phyloP scores from a whole-genome alignment of 345 rosid genomes.

The Eucalyptus curtisii region DNA sequence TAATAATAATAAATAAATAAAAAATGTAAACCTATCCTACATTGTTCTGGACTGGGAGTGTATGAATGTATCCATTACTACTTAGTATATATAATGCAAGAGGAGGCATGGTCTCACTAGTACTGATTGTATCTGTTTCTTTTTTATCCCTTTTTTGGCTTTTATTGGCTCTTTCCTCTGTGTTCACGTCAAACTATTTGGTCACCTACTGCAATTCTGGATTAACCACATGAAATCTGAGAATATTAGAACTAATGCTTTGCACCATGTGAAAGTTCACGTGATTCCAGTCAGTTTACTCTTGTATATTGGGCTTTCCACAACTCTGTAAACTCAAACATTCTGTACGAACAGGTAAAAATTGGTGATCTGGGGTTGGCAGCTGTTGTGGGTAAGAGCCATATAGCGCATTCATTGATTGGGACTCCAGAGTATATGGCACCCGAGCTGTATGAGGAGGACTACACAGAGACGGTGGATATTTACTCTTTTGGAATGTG shows the following conservation, averaged over 20 bases:
- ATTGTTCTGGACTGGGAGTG: background rate
- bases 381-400: slow-evolving; percentile 51
- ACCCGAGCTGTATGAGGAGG: slow-evolving; percentile 63
- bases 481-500: slow-evolving; percentile 62
- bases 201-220: background rate
- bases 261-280: background rate
- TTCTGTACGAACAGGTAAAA: slow-evolving; percentile 24
- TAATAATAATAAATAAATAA: too few species aligned
- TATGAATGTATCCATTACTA: background rate
- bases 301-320: background rate
- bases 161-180: background rate
- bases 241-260: background rate
- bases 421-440: slow-evolving; percentile 74
- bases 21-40: background rate
- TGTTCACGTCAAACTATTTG: background rate
- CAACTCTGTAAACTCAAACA: background rate
- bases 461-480: slow-evolving; percentile 64
- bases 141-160: background rate
- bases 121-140: background rate
- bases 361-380: slow-evolving; percentile 75
- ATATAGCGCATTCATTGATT: slow-evolving; percentile 44
- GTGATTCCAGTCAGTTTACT: background rate
- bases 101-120: background rate
- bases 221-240: background rate
- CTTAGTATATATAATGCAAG: background rate